These are phyloP conservation scores for Leptographium procerum DNA, from an alignment of 2,329 filamentous ascomycete species.

Conservation along the genomic window DNA sequence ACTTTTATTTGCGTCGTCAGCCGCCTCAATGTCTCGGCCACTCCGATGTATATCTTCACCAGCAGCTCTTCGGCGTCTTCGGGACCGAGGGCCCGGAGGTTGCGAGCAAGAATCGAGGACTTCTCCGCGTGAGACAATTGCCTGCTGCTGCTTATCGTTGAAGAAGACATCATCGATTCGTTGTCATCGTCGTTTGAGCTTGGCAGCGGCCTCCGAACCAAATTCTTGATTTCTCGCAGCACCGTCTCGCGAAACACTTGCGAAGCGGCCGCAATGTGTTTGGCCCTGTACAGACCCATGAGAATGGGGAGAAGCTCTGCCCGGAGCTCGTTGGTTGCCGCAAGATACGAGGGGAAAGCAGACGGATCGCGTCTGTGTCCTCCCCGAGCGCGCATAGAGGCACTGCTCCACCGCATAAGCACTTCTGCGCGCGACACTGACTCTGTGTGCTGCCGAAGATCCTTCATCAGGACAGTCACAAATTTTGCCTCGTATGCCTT, in stretches of 20 bases:
- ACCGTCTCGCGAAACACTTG: constrained; percentile 73
- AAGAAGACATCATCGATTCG: constrained; percentile 76
- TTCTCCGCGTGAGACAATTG: constrained; percentile 75
- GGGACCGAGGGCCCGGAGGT: constrained; percentile 71
- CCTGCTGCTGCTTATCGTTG: constrained; percentile 57
- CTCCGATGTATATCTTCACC: constrained; percentile 69
- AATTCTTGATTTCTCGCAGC: constrained; percentile 70
- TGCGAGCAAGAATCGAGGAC: constrained; percentile 76
- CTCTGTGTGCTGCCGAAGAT: constrained; percentile 71
- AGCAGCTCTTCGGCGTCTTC: constrained; percentile 79
- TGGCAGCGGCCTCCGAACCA: constrained; percentile 76
- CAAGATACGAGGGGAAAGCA: constrained; percentile 66
- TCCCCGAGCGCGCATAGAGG: constrained; percentile 61
- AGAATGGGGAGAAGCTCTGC: constrained; percentile 59
- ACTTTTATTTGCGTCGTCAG: constrained; percentile 88
- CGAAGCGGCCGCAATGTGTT: constrained; percentile 71
- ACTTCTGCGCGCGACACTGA: constrained; percentile 61
- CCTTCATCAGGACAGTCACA: constrained; percentile 62
- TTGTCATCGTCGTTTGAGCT: constrained; percentile 92
- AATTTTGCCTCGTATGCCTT: constrained; percentile 78
- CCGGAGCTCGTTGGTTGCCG: constrained; percentile 59
- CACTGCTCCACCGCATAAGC: constrained; percentile 71
- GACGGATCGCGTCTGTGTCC: constrained; percentile 55
- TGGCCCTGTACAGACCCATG: constrained; percentile 68
- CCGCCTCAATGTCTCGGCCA: constrained; percentile 76